phyloP scores from a whole-genome alignment of 2,329 filamentous ascomycete genomes.

The Ilyonectria robusta region DNA sequence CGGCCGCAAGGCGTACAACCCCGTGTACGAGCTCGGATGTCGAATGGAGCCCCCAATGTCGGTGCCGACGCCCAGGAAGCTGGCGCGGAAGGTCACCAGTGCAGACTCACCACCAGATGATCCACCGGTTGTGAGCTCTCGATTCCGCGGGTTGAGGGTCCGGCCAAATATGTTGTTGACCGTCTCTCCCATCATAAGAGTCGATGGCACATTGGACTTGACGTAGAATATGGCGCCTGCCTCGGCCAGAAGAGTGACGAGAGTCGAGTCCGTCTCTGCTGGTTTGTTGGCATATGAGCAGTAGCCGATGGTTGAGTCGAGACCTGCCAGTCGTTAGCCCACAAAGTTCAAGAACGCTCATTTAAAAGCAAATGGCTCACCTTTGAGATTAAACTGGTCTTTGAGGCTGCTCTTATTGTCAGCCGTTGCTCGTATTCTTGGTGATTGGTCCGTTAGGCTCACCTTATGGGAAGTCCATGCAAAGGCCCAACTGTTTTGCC shows the following conservation, averaged over 20 bases:
- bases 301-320: constrained; percentile 11
- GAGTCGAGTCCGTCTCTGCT: background rate
- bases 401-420: constrained; percentile 3
- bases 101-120: constrained; percentile 3
- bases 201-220: constrained; percentile 66
- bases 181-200: constrained; percentile 73
- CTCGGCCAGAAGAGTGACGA: constrained; percentile 1
- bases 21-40: constrained; percentile 2
- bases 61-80: constrained; percentile 3
- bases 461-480: constrained; percentile 19
- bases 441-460: constrained; percentile 1
- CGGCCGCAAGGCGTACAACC: constrained; percentile 2
- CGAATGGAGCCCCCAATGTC: constrained; percentile 4
- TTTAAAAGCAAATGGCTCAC: constrained; percentile 11
- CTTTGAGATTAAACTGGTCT: constrained; percentile 10
- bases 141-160: constrained; percentile 14
- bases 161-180: constrained; percentile 26
- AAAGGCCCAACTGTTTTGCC: constrained; percentile 23
- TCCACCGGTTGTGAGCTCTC: constrained; percentile 3
- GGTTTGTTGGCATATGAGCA: constrained; percentile 2
- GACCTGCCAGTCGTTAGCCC: constrained; percentile 3
- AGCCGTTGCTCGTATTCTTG: constrained; percentile 2
- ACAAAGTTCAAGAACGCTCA: background rate
- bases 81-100: constrained; percentile 1
- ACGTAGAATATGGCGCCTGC: constrained; percentile 18